Evolutionary conservation across 306 rosid species (phyloP), one percentile per base, ranked within the genome.

Genomic region (Castanea sativa): DNA sequence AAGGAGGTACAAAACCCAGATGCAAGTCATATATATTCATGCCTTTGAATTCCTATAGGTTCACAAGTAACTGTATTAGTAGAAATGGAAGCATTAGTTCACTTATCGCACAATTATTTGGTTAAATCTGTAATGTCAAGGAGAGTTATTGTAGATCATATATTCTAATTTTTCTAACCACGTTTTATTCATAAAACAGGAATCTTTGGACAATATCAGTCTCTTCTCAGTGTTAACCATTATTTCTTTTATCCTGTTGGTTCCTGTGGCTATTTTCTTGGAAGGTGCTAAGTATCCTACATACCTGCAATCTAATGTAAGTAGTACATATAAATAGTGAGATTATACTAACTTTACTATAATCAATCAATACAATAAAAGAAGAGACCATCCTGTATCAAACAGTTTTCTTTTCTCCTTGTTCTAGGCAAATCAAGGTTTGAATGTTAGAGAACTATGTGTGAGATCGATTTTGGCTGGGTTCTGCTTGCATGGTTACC

Each of bases 221-320:
- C 93, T 92, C 75, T 88, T 85, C 76, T 91, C 93, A 30, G 87
- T 88, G 23, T 85, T 89, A 61, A 90, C 97, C 32, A 81, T 91
- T 52, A 91, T 91, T 77, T 92, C 97, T 75, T 92, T 92, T 73
- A 56, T 88, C 80, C 5, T 91, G 65, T 82, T 89, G 87, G 75
- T 79, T 29, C 96, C 97, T 20, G 85, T 53, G 27, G 87, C 88
- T 33, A 85, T 92, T 75, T 84, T 83, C 41, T 23, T 84, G 85
- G 97, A 92, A 78, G 97, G 97, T 21, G 27, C 89, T 58, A 92
- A 86, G 79, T 91, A 89, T 71, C 92, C 93, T 58, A 85, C 92
- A 13, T 88, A 91, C 84, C 87, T 91, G 70, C 90, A 91, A 73
- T 79, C 79, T 14, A 90, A 91, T 64, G 96, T 92, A 76, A 77